These are phyloP conservation scores for Aspergillus transmontanensis DNA, from an alignment of 2,329 filamentous ascomycete species.

Conservation along the genomic window DNA sequence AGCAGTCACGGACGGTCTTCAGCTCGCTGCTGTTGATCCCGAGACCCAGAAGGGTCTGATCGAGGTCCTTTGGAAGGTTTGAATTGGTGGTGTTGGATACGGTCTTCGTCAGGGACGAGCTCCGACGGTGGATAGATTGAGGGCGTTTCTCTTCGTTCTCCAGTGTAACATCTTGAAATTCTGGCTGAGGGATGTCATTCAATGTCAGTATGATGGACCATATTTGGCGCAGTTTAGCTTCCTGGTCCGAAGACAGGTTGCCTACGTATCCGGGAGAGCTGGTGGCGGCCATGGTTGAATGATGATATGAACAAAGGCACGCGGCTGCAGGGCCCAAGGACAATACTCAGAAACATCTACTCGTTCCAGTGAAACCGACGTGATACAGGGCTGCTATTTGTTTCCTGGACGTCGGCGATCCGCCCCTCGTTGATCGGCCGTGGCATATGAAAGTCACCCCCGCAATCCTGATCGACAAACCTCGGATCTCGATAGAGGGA, in stretches of 20 bases:
- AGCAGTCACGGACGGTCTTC: not conserved
- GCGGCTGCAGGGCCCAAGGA: not conserved
- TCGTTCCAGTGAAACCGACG: not conserved
- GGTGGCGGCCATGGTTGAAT: not conserved
- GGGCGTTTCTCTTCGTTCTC: not conserved
- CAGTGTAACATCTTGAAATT: not conserved
- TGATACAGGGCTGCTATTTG: not conserved
- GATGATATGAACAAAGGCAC: not conserved
- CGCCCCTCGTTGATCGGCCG: slow-evolving; percentile 34
- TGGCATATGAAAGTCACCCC: slow-evolving; percentile 21
- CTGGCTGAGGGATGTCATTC: not conserved
- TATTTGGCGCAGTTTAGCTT: not conserved
- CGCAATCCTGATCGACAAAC: slow-evolving; percentile 20
- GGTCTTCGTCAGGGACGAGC: not conserved
- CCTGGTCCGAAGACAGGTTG: not conserved
- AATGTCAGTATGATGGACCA: not conserved
- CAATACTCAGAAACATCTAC: not conserved
- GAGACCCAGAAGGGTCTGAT: not conserved
- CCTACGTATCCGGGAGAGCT: not conserved
- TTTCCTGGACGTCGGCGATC: not conserved
- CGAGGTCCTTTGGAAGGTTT: not conserved
- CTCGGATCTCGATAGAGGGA: slow-evolving; percentile 18
- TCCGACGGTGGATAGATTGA: not conserved
- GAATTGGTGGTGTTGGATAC: not conserved
- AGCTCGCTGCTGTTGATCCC: not conserved